phyloP scores from a whole-genome alignment of 768 basidiomycete species.

The Hypholoma sublateritium region DNA sequence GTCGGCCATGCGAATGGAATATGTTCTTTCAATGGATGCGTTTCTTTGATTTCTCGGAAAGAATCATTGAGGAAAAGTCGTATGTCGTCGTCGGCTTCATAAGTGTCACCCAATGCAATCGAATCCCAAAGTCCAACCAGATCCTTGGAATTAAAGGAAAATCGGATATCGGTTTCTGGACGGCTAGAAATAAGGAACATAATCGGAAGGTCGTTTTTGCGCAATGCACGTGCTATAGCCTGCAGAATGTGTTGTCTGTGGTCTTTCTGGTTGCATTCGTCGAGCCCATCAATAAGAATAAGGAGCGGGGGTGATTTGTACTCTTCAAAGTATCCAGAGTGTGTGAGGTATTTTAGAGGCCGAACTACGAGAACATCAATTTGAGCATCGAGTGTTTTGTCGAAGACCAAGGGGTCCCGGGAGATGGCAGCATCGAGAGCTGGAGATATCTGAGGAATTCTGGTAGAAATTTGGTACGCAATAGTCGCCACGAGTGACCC shows the following conservation, averaged over 20 bases:
- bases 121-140: not conserved
- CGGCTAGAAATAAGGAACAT: slow-evolving; percentile 1
- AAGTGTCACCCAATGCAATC: not conserved
- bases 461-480: not conserved
- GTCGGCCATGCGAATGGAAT: not conserved
- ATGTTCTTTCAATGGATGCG: not conserved
- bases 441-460: not conserved
- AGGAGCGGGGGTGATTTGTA: not conserved
- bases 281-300: slow-evolving; percentile 1
- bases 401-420: not conserved
- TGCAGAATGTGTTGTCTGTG: not conserved
- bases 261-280: not conserved
- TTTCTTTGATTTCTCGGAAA: not conserved
- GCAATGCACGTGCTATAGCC: not conserved
- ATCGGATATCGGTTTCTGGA: not conserved
- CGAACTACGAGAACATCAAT: not conserved
- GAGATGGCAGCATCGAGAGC: not conserved
- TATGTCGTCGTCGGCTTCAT: not conserved
- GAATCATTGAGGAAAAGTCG: not conserved
- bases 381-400: not conserved
- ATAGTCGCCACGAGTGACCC: not conserved
- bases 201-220: not conserved
- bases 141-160: not conserved
- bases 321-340: not conserved
- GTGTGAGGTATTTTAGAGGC: not conserved